Base-by-base conservation (phyloP, 2,329 filamentous ascomycete genomes). In the Neodidymelliopsis sp. region DNA sequence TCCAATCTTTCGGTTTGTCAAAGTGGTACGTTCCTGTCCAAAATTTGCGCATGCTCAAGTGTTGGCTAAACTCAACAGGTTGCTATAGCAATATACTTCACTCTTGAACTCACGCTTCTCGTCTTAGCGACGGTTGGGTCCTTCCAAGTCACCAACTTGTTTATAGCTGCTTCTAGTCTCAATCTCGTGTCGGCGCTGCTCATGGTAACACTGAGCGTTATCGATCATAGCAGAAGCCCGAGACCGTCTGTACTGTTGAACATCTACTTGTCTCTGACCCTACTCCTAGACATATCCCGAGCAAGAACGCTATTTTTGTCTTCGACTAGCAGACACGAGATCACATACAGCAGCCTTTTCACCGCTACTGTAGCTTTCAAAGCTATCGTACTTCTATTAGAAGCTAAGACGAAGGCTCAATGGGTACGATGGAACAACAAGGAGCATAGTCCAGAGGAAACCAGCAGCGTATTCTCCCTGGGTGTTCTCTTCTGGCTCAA, bases 401-500 rank as follows among this genome's bases (percentile, higher is more conserved):
- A 69, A 49, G 46, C 60, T 13, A 40, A 49, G 13, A 48, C 57
- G 42, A 70, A 70, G 47, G 38, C 57, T 10, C 38, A 22, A 38
- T 67, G 65, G 62, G 28, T 66, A 12, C 49, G 29, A 13, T 65
- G 57, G 61, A 41, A 60, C 24, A 22, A 33, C 9, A 62, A 65
- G 29, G 55, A 61, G 24, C 60, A 64, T 27, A 69, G 62, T 13
- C 62, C 69, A 6, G 72, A 74, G 30, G 62, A 67, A 16, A 70
- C 65, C 4, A 67, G 65, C 43, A 65, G 71, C 11, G 51, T 75
- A 4, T 67, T 69, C 36, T 62, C 54, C 23, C 63, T 67, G n/a
- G 58, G 63, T 12, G 45, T 74, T 23, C 72, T 72, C 48, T 68
- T 57, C 56, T 75, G 72, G 72, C 43, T 74, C 9, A 74, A 70